Percentiles rank a stretch among this genome's conserved stretches.
Conservation (phyloP, 495 filamentous ascomycete genomes). For the Durotheca rogersii region DNA sequence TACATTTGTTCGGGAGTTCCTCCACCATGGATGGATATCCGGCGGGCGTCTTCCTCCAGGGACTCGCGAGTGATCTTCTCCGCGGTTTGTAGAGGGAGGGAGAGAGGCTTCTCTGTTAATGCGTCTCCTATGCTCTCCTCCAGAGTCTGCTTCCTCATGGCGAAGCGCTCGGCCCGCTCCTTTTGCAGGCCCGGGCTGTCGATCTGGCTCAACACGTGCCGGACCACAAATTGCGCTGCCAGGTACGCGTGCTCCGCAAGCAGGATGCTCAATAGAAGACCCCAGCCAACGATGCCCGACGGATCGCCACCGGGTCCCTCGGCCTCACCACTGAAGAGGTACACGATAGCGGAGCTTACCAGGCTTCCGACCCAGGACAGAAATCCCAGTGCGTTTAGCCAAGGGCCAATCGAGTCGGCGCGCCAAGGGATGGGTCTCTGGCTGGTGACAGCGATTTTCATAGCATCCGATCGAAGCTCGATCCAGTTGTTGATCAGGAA, state of each 20-base stretch:
- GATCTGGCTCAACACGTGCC: conserved; percentile 69
- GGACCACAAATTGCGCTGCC: conserved; percentile 66
- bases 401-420: conserved; percentile 91
- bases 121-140: conserved; percentile 59
- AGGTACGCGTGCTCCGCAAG: conserved; percentile 88
- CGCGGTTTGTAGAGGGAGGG: conserved; percentile 38
- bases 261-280: conserved; percentile 78
- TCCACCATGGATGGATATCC: conserved; percentile 49
- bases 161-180: conserved; percentile 72
- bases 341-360: conserved; percentile 79
- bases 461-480: conserved; percentile 87
- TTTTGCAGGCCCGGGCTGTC: conserved; percentile 82
- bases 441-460: conserved; percentile 91
- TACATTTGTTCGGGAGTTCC: conserved; percentile 56
- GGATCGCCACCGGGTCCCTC: conserved; percentile 55
- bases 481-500: conserved; percentile 98
- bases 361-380: conserved; percentile 89
- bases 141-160: conserved; percentile 70
- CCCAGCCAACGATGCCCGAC: conserved; percentile 73
- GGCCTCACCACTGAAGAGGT: conserved; percentile 74
- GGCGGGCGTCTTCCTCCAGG: conserved; percentile 68
- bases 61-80: conserved; percentile 51
- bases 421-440: conserved; percentile 83
- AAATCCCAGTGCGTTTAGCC: conserved; percentile 85
- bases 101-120: conserved; percentile 38